Evolutionary conservation across 2,329 filamentous ascomycete species (phyloP).

Genomic region (Diaporthe caulivora): DNA sequence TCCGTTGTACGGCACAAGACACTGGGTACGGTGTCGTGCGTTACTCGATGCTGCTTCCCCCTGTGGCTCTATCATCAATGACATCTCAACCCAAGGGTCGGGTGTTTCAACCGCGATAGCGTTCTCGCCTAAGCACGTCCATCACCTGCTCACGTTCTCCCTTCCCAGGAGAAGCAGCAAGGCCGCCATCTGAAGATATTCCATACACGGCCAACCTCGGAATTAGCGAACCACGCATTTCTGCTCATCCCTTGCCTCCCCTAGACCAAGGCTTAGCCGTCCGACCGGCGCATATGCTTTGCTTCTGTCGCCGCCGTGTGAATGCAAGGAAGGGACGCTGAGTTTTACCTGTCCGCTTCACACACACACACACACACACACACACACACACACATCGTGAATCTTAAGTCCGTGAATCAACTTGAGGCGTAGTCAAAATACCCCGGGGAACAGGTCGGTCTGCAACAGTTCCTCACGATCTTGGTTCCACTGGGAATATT

Average conservation of each 20-base stretch:
- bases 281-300: neutral
- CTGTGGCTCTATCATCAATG: neutral
- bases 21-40: too few species aligned
- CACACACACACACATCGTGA: too few species aligned
- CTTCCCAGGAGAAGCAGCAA: neutral
- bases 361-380: too few species aligned
- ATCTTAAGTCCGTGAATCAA: too few species aligned
- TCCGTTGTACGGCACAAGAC: neutral
- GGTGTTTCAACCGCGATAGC: neutral
- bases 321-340: neutral
- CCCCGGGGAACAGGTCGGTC: neutral
- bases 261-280: neutral
- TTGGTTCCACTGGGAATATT: neutral
- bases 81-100: neutral
- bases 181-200: neutral
- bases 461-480: too few species aligned
- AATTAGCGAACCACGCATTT: neutral
- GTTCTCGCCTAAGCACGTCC: neutral
- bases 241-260: constrained; percentile 9
- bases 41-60: neutral
- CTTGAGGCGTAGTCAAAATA: neutral
- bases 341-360: neutral
- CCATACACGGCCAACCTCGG: too few species aligned
- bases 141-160: neutral
- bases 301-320: neutral